A percentile compares a stretch with the other conserved stretches of the same genome.
phyloP scores from a whole-genome alignment of 768 basidiomycete species.

The Tubosaeta sp. region DNA sequence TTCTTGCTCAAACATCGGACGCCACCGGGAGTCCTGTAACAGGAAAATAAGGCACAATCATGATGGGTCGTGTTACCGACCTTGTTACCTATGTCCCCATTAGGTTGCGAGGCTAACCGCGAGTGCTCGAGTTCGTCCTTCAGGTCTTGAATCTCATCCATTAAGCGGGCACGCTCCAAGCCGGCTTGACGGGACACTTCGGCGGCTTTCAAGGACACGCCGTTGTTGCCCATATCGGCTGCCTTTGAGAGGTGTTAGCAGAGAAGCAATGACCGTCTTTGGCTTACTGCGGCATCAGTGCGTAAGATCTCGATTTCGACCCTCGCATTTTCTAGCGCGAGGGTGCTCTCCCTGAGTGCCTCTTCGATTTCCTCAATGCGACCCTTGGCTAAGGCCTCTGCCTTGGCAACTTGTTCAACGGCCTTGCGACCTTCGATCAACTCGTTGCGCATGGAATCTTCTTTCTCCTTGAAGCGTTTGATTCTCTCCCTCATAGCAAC shows the following conservation, averaged over 20 bases:
- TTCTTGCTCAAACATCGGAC: slow-evolving; percentile 26
- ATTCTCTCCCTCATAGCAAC: slow-evolving; percentile 55
- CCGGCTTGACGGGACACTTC: slow-evolving; percentile 47
- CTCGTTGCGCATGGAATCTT: slow-evolving; percentile 68
- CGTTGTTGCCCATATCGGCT: slow-evolving; percentile 49
- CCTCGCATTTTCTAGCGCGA: slow-evolving; percentile 83
- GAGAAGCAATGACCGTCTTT: neutral
- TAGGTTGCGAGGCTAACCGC: slow-evolving; percentile 23
- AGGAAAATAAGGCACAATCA: slow-evolving; percentile 1
- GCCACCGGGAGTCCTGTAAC: slow-evolving; percentile 26
- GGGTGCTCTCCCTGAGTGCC: slow-evolving; percentile 81
- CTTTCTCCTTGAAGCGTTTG: slow-evolving; percentile 67
- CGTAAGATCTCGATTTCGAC: slow-evolving; percentile 84
- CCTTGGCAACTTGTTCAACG: slow-evolving; percentile 56
- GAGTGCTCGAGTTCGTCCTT: slow-evolving; percentile 44
- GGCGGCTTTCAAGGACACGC: slow-evolving; percentile 43
- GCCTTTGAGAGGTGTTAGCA: slow-evolving; percentile 20
- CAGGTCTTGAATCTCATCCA: slow-evolving; percentile 54
- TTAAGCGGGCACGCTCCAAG: slow-evolving; percentile 47
- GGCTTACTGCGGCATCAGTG: slow-evolving; percentile 68
- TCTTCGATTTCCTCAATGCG: slow-evolving; percentile 85
- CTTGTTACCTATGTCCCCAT: slow-evolving; percentile 24
- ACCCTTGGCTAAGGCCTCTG: slow-evolving; percentile 56
- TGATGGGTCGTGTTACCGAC: slow-evolving; percentile 4
- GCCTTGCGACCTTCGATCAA: slow-evolving; percentile 60